Percentiles rank a stretch among this genome's conserved stretches.
Conservation (phyloP, 2,329 filamentous ascomycete species). For the Clarireedia monteithiana region DNA sequence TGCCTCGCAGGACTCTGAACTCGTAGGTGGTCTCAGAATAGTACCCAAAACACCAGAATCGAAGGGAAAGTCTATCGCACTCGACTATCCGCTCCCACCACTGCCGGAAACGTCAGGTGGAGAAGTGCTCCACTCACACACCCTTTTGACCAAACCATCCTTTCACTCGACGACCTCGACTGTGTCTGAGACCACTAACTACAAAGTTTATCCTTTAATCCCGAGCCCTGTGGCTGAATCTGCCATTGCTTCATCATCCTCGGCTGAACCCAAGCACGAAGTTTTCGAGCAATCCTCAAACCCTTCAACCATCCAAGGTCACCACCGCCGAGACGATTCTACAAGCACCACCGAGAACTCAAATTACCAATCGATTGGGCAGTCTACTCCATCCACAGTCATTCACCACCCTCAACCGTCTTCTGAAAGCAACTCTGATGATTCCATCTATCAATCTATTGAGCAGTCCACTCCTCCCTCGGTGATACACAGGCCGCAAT, state of each 20-base stretch:
- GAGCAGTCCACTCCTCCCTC: constrained; percentile 2
- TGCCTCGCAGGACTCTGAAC: constrained; percentile 28
- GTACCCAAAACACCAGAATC: constrained; percentile 29
- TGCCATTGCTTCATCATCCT: constrained; percentile 14
- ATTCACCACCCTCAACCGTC: constrained; percentile 3
- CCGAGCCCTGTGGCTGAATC: constrained; percentile 16
- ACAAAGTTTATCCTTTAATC: constrained; percentile 25
- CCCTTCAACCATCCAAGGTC: background rate
- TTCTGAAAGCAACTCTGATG: constrained; percentile 1
- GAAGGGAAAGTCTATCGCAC: constrained; percentile 21
- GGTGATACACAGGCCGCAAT: constrained; percentile 6
- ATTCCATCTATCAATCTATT: constrained; percentile 2
- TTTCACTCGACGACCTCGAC: constrained; percentile 28
- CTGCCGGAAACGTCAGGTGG: constrained; percentile 22
- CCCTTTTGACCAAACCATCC: constrained; percentile 28
- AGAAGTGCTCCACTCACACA: constrained; percentile 17
- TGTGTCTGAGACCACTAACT: constrained; percentile 28
- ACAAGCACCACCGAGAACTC: background rate
- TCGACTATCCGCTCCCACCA: constrained; percentile 20
- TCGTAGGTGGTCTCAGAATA: constrained; percentile 30
- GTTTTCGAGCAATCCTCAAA: constrained; percentile 2
- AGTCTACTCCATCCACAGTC: constrained; percentile 6
- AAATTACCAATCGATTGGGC: background rate
- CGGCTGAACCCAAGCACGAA: constrained; percentile 5
- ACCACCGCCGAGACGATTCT: background rate